Evolutionary conservation across 305 asterid genomes (phyloP).

Genomic region (Withania somnifera): DNA sequence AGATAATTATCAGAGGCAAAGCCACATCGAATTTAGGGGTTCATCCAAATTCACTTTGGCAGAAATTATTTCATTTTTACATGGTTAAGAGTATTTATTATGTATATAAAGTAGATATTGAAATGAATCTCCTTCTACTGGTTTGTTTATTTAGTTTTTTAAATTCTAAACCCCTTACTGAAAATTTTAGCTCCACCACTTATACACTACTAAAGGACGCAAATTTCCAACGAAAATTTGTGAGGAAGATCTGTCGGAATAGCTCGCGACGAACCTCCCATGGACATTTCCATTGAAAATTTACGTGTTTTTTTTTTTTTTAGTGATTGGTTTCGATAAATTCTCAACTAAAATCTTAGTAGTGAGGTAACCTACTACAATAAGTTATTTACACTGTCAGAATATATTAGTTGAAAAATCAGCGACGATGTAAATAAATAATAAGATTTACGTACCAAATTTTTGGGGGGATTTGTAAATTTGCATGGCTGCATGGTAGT

Average conservation of each 20-base stretch:
- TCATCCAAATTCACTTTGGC: too few relatives aligned
- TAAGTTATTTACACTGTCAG: background rate
- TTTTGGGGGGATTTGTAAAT: slow-evolving; percentile 5
- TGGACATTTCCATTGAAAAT: background rate
- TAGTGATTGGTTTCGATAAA: background rate
- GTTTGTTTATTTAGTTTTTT: too few relatives aligned
- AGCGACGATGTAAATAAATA: background rate
- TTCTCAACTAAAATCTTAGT: background rate
- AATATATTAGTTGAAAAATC: background rate
- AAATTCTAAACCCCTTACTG: too few relatives aligned
- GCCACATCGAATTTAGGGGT: too few relatives aligned
- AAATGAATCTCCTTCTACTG: too few relatives aligned
- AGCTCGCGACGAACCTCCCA: background rate
- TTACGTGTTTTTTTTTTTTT: background rate
- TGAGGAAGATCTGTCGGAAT: background rate
- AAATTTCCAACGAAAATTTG: background rate
- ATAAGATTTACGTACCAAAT: slow-evolving; percentile 10
- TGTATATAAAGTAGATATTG: too few relatives aligned
- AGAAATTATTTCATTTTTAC: too few relatives aligned
- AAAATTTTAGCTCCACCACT: too few relatives aligned
- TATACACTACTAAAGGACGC: background rate
- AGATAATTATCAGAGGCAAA: too few relatives aligned
- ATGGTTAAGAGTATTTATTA: too few relatives aligned
- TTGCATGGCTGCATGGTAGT: slow-evolving; percentile 19
- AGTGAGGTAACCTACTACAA: background rate